Percentiles rank a stretch among this genome's conserved stretches.
Conservation (phyloP, 371 early-diverging fungal species). For the Circinella minor region DNA sequence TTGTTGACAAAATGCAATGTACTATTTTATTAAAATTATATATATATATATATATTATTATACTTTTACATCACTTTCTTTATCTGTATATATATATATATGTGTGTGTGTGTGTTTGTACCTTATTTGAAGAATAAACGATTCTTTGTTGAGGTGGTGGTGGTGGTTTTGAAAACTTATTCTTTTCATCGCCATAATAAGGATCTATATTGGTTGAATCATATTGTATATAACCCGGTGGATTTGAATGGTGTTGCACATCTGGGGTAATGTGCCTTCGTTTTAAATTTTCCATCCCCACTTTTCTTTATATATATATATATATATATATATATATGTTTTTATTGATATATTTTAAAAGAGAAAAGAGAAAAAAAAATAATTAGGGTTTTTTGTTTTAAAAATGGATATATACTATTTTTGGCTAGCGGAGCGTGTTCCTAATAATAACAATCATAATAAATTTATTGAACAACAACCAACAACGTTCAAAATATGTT, state of each 20-base stretch:
- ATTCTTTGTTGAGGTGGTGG: constrained; percentile 14
- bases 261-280: constrained; percentile 38
- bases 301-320: too few relatives aligned
- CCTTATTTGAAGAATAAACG: constrained; percentile 46
- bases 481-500: too few relatives aligned
- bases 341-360: too few relatives aligned
- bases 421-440: too few relatives aligned
- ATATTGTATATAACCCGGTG: background rate
- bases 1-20: constrained; percentile 52
- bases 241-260: background rate
- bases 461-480: too few relatives aligned
- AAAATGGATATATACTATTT: too few relatives aligned
- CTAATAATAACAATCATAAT: too few relatives aligned
- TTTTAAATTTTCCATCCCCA: constrained; percentile 42
- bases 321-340: too few relatives aligned
- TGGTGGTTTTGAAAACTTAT: constrained; percentile 27
- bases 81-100: background rate
- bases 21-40: constrained; percentile 24
- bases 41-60: too few relatives aligned
- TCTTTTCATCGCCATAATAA: constrained; percentile 21
- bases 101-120: constrained; percentile 10
- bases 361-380: too few relatives aligned
- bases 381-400: too few relatives aligned
- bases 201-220: background rate
- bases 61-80: too few relatives aligned